Evolutionary conservation across 768 basidiomycete species (phyloP).

Genomic region (Sporobolomyces pararoseus): DNA sequence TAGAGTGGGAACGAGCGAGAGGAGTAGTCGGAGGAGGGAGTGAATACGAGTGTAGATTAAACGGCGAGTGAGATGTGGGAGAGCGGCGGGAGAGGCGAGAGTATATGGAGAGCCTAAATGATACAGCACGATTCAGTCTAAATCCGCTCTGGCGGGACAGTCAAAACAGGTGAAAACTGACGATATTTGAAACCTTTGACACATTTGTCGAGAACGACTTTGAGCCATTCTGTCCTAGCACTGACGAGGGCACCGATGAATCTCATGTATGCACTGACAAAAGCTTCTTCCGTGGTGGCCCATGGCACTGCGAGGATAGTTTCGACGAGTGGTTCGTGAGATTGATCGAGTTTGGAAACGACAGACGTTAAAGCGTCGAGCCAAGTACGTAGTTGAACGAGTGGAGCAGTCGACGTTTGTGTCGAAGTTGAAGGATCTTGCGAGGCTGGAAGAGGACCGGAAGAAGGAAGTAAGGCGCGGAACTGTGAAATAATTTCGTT

Average conservation of each 20-base stretch:
- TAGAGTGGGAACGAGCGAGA: slow-evolving; percentile 85
- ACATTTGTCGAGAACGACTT: slow-evolving; percentile 72
- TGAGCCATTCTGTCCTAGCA: slow-evolving; percentile 85
- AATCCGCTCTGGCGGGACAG: neutral
- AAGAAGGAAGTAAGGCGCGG: slow-evolving; percentile 35
- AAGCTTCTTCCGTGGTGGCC: slow-evolving; percentile 76
- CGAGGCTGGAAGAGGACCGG: neutral
- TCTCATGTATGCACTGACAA: slow-evolving; percentile 81
- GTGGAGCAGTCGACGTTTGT: slow-evolving; percentile 48
- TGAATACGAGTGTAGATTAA: slow-evolving; percentile 82
- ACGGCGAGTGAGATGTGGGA: slow-evolving; percentile 62
- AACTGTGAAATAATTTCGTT: slow-evolving; percentile 89
- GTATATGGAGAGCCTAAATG: slow-evolving; percentile 36
- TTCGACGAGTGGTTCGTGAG: slow-evolving; percentile 74
- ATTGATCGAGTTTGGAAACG: slow-evolving; percentile 79
- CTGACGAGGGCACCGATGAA: slow-evolving; percentile 89
- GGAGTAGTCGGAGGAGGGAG: slow-evolving; percentile 74
- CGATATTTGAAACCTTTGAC: slow-evolving; percentile 84
- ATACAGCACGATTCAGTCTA: neutral
- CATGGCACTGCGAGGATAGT: slow-evolving; percentile 84
- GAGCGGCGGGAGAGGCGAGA: slow-evolving; percentile 22
- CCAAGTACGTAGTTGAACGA: slow-evolving; percentile 62
- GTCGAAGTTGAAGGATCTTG: slow-evolving; percentile 51
- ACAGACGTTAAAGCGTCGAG: slow-evolving; percentile 83
- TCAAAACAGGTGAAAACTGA: slow-evolving; percentile 52